A percentile compares a stretch with the other conserved stretches of the same genome.
Conservation (phyloP, 805 yeast species). For the Maudiozyma bulderi region DNA sequence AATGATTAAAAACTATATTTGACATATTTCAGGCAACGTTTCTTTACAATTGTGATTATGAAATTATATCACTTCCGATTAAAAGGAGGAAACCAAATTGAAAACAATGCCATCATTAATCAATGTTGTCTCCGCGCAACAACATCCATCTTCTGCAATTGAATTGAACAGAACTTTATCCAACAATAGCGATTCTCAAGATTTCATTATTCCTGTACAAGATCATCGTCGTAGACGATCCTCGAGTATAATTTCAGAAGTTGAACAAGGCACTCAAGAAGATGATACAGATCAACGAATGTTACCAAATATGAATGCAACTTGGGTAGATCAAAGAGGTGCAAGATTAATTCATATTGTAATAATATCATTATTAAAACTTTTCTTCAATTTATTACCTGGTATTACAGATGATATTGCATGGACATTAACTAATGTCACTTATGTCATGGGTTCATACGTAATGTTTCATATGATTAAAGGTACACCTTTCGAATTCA, state of each 20-base stretch:
- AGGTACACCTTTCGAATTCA: slow-evolving; percentile 95
- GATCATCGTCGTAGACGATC: slow-evolving; percentile 58
- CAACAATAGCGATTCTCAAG: not conserved
- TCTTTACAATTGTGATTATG: too few species aligned
- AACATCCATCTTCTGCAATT: not conserved
- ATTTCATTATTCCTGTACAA: slow-evolving; percentile 19
- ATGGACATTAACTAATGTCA: slow-evolving; percentile 89
- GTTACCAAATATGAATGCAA: slow-evolving; percentile 83
- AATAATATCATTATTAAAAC: slow-evolving; percentile 60
- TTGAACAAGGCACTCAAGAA: slow-evolving; percentile 85
- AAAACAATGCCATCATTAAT: not conserved
- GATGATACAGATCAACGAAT: slow-evolving; percentile 86
- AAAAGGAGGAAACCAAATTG: too few species aligned
- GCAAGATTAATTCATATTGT: slow-evolving; percentile 94
- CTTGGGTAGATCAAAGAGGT: slow-evolving; percentile 93
- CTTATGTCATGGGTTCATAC: slow-evolving; percentile 85
- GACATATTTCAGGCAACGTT: too few species aligned
- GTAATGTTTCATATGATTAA: slow-evolving; percentile 94
- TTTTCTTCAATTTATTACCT: slow-evolving; percentile 71
- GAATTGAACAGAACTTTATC: not conserved
- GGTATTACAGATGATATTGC: slow-evolving; percentile 67
- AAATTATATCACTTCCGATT: too few species aligned
- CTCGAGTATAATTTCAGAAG: slow-evolving; percentile 81
- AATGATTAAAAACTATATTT: too few species aligned
- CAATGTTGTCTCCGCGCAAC: not conserved